These are phyloP conservation scores for Buxus sempervirens DNA, from an alignment of 164 flowering plant genomes.

Conservation along the genomic window DNA sequence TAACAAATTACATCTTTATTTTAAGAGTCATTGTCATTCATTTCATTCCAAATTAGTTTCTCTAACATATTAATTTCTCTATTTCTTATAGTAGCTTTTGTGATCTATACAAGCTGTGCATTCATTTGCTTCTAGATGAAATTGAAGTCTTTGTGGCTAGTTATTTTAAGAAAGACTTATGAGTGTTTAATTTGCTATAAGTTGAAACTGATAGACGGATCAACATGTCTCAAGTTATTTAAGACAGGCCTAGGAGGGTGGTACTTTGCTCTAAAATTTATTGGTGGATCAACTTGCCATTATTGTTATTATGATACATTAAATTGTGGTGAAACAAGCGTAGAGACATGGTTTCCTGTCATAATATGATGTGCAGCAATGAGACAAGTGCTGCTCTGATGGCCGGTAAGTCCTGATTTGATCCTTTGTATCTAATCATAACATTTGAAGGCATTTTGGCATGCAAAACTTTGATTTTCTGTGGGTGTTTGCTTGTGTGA, in stretches of 20 bases:
- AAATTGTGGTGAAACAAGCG: background rate
- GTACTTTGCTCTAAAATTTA: too few species aligned
- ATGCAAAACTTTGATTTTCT: background rate
- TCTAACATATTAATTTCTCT: background rate
- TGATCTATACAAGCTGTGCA: conserved; percentile 2
- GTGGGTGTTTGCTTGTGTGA: background rate
- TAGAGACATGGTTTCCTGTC: background rate
- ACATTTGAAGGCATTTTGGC: background rate
- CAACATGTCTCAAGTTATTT: too few species aligned
- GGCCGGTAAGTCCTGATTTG: background rate
- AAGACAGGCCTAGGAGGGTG: too few species aligned
- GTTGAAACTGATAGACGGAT: background rate
- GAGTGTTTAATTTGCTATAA: background rate
- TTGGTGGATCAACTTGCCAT: background rate
- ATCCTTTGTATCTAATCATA: background rate
- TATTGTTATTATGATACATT: background rate
- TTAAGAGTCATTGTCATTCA: background rate
- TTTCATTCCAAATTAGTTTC: background rate
- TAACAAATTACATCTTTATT: conserved; percentile 15
- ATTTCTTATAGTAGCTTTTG: conserved; percentile 3
- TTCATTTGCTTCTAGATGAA: conserved; percentile 10
- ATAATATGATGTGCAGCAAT: background rate
- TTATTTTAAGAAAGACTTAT: background rate
- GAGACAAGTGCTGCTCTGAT: background rate
- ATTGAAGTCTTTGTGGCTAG: background rate